Conservation (phyloP, 805 yeast species). For the Jamesozyma jinghongensis region DNA sequence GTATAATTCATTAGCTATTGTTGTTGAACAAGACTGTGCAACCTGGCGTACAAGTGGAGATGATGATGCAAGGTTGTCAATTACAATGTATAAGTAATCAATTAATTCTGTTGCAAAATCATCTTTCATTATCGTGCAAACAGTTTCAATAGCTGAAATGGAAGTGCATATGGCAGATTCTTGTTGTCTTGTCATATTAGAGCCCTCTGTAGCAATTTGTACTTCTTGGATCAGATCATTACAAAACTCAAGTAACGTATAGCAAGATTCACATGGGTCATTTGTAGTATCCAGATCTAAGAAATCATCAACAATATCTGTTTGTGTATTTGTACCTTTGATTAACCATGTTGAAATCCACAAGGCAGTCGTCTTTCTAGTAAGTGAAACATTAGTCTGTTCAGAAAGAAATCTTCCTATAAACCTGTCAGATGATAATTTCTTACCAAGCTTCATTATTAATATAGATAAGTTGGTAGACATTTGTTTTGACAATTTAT, state of each 20-base stretch:
- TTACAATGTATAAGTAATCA: slow-evolving; percentile 61
- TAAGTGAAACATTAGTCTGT: slow-evolving; percentile 10
- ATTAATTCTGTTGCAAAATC: slow-evolving; percentile 49
- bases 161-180: slow-evolving; percentile 18
- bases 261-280: slow-evolving; percentile 19
- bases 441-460: slow-evolving; percentile 16
- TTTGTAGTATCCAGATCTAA: slow-evolving; percentile 14
- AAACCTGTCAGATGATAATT: slow-evolving; percentile 4
- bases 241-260: slow-evolving; percentile 32
- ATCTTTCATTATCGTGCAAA: slow-evolving; percentile 6
- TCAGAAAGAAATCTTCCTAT: slow-evolving; percentile 18
- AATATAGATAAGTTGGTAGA: slow-evolving; percentile 13
- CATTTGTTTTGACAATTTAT: slow-evolving; percentile 13
- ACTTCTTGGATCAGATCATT: slow-evolving; percentile 35
- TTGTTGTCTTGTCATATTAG: slow-evolving; percentile 11
- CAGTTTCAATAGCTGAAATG: slow-evolving; percentile 13
- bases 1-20: slow-evolving; percentile 45
- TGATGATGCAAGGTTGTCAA: slow-evolving; percentile 60
- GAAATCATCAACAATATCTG: slow-evolving; percentile 5
- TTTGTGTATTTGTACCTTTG: slow-evolving; percentile 1
- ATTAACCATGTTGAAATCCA: slow-evolving; percentile 35
- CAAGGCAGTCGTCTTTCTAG: slow-evolving; percentile 14
- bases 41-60: slow-evolving; percentile 37
- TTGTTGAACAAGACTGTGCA: slow-evolving; percentile 44
- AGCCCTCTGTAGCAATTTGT: slow-evolving; percentile 14